A percentile compares a stretch with the other conserved stretches of the same genome.
Conservation (phyloP, 192 early-diverging fungal genomes). For the Backusella macrospora region DNA sequence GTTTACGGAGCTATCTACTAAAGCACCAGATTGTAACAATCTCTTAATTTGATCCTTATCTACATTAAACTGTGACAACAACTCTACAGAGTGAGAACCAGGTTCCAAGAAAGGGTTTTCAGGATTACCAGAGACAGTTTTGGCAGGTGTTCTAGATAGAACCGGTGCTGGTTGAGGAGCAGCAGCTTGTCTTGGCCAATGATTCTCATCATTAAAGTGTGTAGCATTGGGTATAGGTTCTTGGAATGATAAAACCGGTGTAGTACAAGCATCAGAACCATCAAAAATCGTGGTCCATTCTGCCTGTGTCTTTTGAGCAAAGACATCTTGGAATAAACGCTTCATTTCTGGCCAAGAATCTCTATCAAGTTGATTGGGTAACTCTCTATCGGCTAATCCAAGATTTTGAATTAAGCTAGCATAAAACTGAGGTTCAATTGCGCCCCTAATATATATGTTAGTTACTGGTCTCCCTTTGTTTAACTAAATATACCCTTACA, state of each 20-base stretch:
- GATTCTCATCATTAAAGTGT: slow-evolving; percentile 14
- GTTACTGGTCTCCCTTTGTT: not conserved
- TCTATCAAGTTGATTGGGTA: slow-evolving; percentile 55
- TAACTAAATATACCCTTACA: slow-evolving; percentile 36
- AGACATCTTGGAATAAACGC: slow-evolving; percentile 46
- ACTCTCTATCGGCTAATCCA: slow-evolving; percentile 30
- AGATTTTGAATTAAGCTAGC: slow-evolving; percentile 50
- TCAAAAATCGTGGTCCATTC: slow-evolving; percentile 67
- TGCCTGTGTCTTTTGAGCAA: slow-evolving; percentile 58
- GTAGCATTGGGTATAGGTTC: slow-evolving; percentile 30
- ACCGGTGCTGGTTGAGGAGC: slow-evolving; percentile 56
- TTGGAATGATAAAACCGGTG: slow-evolving; percentile 58
- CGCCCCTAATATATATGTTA: slow-evolving; percentile 41
- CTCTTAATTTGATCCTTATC: slow-evolving; percentile 37
- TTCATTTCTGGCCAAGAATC: slow-evolving; percentile 60
- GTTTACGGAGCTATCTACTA: not conserved
- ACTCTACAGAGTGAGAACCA: slow-evolving; percentile 47
- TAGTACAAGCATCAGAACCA: slow-evolving; percentile 65
- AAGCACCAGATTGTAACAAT: slow-evolving; percentile 14
- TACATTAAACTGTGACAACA: slow-evolving; percentile 44
- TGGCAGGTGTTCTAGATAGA: slow-evolving; percentile 55
- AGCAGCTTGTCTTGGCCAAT: slow-evolving; percentile 38
- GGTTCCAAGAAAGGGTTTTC: slow-evolving; percentile 42
- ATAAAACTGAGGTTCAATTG: slow-evolving; percentile 71
- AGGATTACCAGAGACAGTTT: not conserved